Percentiles rank a stretch among this genome's conserved stretches.
Evolutionary conservation across 257 asterid species (phyloP).

Genomic region (Orobanche coerulescens): DNA sequence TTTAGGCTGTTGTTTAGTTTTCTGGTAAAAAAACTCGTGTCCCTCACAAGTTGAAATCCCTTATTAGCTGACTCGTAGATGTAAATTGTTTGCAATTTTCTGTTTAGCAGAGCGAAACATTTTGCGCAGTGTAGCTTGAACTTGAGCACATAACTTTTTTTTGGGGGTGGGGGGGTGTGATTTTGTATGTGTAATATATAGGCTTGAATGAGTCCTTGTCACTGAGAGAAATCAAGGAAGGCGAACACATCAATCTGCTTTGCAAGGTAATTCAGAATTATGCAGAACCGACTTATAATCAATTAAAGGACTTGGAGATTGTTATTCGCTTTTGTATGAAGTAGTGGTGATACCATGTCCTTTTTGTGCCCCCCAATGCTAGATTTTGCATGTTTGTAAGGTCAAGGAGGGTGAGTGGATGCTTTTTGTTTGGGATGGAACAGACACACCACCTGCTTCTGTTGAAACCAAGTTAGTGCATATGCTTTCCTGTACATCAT

Average conservation of each 20-base stretch:
- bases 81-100: background rate
- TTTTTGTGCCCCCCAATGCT: constrained; percentile 11
- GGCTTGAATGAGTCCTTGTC: constrained; percentile 34
- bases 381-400: constrained; percentile 61
- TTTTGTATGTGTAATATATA: constrained; percentile 20
- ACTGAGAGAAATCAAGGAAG: constrained; percentile 52
- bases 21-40: background rate
- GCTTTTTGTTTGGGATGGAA: constrained; percentile 88
- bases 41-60: background rate
- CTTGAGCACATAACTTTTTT: background rate
- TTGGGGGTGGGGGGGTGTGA: too few species aligned
- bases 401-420: constrained; percentile 47
- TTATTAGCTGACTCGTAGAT: background rate
- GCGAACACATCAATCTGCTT: constrained; percentile 39
- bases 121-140: constrained; percentile 8
- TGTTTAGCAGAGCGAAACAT: background rate
- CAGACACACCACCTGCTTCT: constrained; percentile 59
- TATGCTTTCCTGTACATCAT: constrained; percentile 10
- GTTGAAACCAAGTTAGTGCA: constrained; percentile 49
- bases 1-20: background rate
- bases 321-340: constrained; percentile 16
- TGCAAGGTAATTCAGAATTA: constrained; percentile 56
- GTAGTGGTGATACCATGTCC: constrained; percentile 5
- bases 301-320: background rate
- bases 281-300: background rate